phyloP scores from a whole-genome alignment of 73 alveolate species.

The Halteria grandinella region DNA sequence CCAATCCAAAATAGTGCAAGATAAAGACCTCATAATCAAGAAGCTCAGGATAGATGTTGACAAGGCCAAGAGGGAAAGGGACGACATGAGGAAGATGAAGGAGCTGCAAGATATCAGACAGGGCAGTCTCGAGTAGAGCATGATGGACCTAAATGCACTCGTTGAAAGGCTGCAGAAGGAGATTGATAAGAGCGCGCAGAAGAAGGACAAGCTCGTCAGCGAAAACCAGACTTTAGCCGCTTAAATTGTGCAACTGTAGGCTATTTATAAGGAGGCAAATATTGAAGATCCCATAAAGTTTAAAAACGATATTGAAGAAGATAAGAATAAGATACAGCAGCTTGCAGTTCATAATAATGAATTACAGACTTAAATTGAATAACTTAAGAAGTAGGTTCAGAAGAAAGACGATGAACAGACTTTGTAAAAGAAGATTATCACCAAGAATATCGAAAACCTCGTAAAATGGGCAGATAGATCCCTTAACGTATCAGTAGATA shows the following conservation, averaged over 20 bases:
- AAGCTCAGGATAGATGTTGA: conserved; percentile 4
- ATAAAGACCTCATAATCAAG: conserved; percentile 17
- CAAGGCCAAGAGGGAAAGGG: conserved; percentile 6
- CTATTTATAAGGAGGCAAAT: not conserved
- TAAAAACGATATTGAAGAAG: conserved; percentile 12
- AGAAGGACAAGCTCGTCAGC: conserved; percentile 6
- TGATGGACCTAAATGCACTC: conserved; percentile 7
- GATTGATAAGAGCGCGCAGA: conserved; percentile 19
- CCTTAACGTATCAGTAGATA: too few species aligned
- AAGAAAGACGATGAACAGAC: too few species aligned
- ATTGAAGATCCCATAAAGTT: conserved; percentile 36
- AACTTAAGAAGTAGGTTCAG: too few species aligned
- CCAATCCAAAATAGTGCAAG: conserved; percentile 26
- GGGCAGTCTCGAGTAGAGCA: conserved; percentile 25
- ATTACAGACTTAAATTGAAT: too few species aligned
- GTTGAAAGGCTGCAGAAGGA: conserved; percentile 35
- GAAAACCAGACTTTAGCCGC: conserved; percentile 17
- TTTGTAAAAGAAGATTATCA: too few species aligned
- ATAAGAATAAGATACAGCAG: not conserved
- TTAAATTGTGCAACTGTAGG: not conserved
- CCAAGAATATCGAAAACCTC: too few species aligned
- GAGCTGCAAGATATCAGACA: conserved; percentile 1
- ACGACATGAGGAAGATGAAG: not conserved
- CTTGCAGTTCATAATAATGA: too few species aligned
- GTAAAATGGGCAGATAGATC: too few species aligned